Percentiles rank a stretch among this genome's conserved stretches.
These are phyloP conservation scores for Alternaria triticimaculans DNA, from an alignment of 2,329 filamentous ascomycete genomes.

Conservation along the genomic window DNA sequence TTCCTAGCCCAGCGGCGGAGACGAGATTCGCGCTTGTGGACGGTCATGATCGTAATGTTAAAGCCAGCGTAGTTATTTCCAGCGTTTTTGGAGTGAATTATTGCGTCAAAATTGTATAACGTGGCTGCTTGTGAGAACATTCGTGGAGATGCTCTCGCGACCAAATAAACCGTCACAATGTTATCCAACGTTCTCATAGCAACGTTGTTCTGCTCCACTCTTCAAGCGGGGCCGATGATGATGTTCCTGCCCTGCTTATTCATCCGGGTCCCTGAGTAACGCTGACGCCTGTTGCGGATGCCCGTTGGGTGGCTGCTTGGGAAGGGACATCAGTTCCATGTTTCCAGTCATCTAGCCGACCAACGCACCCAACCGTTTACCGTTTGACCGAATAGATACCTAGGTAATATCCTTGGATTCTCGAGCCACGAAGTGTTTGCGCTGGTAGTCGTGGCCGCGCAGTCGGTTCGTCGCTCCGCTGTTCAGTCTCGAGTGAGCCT, in stretches of 20 bases:
- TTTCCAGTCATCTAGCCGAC: background rate
- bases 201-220: background rate
- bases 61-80: background rate
- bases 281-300: background rate
- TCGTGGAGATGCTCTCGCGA: background rate
- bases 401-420: background rate
- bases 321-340: background rate
- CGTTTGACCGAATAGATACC: background rate
- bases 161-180: background rate
- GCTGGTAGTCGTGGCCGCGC: background rate
- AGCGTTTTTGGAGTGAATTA: background rate
- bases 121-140: background rate
- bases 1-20: constrained; percentile 9
- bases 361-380: background rate
- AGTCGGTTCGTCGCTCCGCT: background rate
- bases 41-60: background rate
- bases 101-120: background rate
- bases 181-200: background rate
- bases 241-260: background rate
- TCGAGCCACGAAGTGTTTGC: background rate
- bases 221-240: constrained; percentile 2
- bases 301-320: background rate
- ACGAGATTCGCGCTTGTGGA: constrained; percentile 5
- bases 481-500: background rate
- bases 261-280: background rate